These are phyloP conservation scores for Saccharomycopsis lassenensis DNA, from an alignment of 805 yeast genomes.

Conservation along the genomic window DNA sequence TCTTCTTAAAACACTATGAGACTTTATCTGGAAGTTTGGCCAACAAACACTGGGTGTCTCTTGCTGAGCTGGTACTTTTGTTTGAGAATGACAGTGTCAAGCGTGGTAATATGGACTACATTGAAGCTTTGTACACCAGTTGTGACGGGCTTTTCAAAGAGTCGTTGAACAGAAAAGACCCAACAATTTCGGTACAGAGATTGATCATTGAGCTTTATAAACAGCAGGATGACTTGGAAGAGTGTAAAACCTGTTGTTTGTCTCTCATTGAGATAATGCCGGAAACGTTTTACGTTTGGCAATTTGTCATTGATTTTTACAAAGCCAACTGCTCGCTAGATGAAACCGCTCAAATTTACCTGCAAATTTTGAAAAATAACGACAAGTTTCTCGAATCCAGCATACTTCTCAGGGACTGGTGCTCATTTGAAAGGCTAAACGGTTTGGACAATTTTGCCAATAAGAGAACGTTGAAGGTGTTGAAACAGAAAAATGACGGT, in stretches of 20 bases:
- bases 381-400: too few species aligned
- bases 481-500: too few species aligned
- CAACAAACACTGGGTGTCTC: not conserved
- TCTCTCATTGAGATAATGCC: not conserved
- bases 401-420: too few species aligned
- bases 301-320: constrained; percentile 1
- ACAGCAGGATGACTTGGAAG: constrained; percentile 2
- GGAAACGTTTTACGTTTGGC: constrained; percentile 5
- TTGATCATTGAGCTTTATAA: constrained; percentile 1
- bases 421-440: too few species aligned
- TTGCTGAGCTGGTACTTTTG: not conserved
- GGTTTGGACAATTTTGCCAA: too few species aligned
- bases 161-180: constrained; percentile 1
- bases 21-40: constrained; percentile 18
- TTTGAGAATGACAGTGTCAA: too few species aligned
- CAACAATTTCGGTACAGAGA: constrained; percentile 1
- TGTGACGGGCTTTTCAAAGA: not conserved
- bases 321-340: too few species aligned
- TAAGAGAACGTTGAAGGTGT: too few species aligned
- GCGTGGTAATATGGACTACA: not conserved
- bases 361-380: too few species aligned
- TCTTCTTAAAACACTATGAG: too few species aligned
- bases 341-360: too few species aligned
- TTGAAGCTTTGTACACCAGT: constrained; percentile 1
- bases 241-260: constrained; percentile 2